Conservation (phyloP, 2,329 filamentous ascomycete species). For the Ramularia collo-cygni region DNA sequence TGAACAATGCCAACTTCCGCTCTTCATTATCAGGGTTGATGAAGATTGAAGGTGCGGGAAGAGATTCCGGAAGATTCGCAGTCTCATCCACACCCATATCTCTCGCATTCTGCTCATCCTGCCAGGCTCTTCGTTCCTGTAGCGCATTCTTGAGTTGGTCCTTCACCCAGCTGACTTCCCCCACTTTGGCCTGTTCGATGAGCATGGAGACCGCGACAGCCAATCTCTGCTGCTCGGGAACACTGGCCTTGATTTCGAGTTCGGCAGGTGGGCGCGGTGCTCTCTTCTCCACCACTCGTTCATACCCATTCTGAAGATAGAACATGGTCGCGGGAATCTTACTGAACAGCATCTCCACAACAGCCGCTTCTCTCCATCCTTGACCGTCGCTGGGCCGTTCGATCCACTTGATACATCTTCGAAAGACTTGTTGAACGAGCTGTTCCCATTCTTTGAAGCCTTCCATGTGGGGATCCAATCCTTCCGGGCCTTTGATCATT, state of each 20-base stretch:
- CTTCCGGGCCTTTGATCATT: slow-evolving; percentile 83
- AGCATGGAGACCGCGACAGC: slow-evolving; percentile 73
- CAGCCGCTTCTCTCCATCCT: slow-evolving; percentile 69
- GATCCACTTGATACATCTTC: slow-evolving; percentile 74
- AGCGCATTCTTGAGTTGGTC: slow-evolving; percentile 60
- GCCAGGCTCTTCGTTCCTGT: slow-evolving; percentile 70
- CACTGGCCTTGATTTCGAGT: slow-evolving; percentile 69
- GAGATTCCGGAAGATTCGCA: slow-evolving; percentile 20
- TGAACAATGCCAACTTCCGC: slow-evolving; percentile 71
- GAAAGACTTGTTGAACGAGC: slow-evolving; percentile 74
- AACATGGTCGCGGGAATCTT: slow-evolving; percentile 78
- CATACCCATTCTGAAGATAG: slow-evolving; percentile 85
- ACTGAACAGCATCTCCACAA: slow-evolving; percentile 90
- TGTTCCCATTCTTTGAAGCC: slow-evolving; percentile 87
- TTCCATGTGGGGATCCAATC: slow-evolving; percentile 58
- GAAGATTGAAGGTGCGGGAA: slow-evolving; percentile 45
- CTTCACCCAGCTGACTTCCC: slow-evolving; percentile 77
- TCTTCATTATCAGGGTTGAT: slow-evolving; percentile 59
- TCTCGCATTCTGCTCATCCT: slow-evolving; percentile 60
- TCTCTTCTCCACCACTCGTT: slow-evolving; percentile 64
- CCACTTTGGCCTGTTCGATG: slow-evolving; percentile 69
- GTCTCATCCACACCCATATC: slow-evolving; percentile 26
- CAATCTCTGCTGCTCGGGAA: slow-evolving; percentile 60
- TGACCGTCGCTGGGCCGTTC: slow-evolving; percentile 37
- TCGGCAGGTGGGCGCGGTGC: slow-evolving; percentile 67